These are phyloP conservation scores for Xylariaceae sp. DNA, from an alignment of 2,329 filamentous ascomycete genomes.

Conservation along the genomic window DNA sequence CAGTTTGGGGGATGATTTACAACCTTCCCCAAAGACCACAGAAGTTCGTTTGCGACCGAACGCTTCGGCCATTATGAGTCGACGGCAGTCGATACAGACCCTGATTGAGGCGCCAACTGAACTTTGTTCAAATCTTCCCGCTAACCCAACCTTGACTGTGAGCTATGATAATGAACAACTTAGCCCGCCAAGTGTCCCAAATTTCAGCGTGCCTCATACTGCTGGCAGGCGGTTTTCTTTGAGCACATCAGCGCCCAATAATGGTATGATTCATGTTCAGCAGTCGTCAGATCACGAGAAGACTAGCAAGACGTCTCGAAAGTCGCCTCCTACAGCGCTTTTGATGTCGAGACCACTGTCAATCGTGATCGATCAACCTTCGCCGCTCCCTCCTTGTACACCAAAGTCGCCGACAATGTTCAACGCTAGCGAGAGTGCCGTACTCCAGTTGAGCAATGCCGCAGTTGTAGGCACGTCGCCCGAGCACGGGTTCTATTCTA, in stretches of 20 bases:
- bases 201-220: conserved; percentile 49
- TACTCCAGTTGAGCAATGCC: conserved; percentile 8
- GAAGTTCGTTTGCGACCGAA: conserved; percentile 47
- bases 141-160: conserved; percentile 18
- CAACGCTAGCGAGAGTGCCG: conserved; percentile 4
- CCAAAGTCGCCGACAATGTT: conserved; percentile 13
- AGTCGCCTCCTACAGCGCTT: conserved; percentile 42
- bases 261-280: conserved; percentile 16
- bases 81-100: conserved; percentile 48
- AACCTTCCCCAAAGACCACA: conserved; percentile 17
- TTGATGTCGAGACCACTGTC: conserved; percentile 48
- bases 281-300: conserved; percentile 25
- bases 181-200: conserved; percentile 36
- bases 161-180: conserved; percentile 26
- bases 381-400: conserved; percentile 33
- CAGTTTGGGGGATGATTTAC: conserved; percentile 33
- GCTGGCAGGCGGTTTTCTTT: conserved; percentile 42
- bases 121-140: conserved; percentile 25
- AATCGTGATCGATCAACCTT: conserved; percentile 49
- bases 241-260: conserved; percentile 22
- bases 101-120: conserved; percentile 37
- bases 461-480: conserved; percentile 7
- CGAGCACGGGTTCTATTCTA: neutral
- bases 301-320: conserved; percentile 28
- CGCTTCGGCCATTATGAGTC: conserved; percentile 45